phyloP scores from a whole-genome alignment of 805 yeast genomes.

The Wickerhamiella kazuoi region DNA sequence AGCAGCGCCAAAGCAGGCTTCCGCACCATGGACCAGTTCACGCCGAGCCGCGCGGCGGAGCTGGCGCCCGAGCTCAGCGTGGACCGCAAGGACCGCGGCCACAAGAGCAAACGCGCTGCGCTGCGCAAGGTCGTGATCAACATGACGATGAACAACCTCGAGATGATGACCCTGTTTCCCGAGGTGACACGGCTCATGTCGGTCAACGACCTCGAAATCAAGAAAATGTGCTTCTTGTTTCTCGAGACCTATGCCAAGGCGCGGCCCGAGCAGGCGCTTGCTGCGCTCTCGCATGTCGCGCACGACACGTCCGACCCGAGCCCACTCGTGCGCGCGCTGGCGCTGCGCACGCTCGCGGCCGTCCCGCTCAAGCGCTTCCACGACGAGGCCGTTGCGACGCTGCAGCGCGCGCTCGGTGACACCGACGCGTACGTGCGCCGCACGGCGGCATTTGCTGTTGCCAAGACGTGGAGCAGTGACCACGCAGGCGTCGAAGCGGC shows the following conservation, averaged over 20 bases:
- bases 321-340: conserved; percentile 37
- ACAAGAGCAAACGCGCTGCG: conserved; percentile 26
- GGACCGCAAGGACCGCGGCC: conserved; percentile 22
- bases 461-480: conserved; percentile 44
- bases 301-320: conserved; percentile 31
- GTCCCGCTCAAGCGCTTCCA: conserved; percentile 38
- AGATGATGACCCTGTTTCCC: conserved; percentile 47
- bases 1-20: too few species aligned
- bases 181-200: conserved; percentile 39
- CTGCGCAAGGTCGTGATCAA: conserved; percentile 67
- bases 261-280: conserved; percentile 37
- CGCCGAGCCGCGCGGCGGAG: conserved; percentile 19
- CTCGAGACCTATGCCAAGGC: conserved; percentile 41
- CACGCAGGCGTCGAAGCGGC: conserved; percentile 27
- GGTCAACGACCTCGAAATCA: conserved; percentile 45
- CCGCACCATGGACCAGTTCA: conserved; percentile 4
- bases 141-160: conserved; percentile 64
- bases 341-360: conserved; percentile 45
- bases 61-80: conserved; percentile 20
- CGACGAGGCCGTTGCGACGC: conserved; percentile 27
- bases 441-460: conserved; percentile 51
- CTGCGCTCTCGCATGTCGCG: conserved; percentile 37
- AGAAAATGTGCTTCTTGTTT: conserved; percentile 54
- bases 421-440: conserved; percentile 44
- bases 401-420: conserved; percentile 26